These are phyloP conservation scores for Coriolopsis trogii DNA, from an alignment of 1,284 basidiomycete genomes.

Conservation along the genomic window DNA sequence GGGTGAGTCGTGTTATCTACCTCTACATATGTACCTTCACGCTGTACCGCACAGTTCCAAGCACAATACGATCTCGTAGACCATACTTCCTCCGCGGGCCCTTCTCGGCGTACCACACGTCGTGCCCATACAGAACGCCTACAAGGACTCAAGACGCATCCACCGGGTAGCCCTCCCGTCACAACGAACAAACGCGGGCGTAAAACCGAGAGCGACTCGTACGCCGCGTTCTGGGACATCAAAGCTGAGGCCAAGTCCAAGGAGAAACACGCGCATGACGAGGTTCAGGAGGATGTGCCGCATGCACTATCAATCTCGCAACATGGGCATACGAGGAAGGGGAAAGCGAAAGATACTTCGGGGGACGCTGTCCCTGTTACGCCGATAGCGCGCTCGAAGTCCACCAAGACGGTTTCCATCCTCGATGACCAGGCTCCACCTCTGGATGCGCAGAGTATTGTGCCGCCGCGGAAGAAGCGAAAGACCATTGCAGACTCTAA, in stretches of 20 bases:
- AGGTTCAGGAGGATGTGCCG: too few species aligned
- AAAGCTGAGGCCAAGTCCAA: slow-evolving; percentile 30
- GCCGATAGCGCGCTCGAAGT: slow-evolving; percentile 1
- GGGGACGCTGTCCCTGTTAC: slow-evolving; percentile 1
- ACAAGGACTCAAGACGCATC: slow-evolving; percentile 24
- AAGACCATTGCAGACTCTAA: too few species aligned
- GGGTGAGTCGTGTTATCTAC: slow-evolving; percentile 48
- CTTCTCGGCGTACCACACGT: slow-evolving; percentile 62
- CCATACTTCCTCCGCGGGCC: slow-evolving; percentile 46
- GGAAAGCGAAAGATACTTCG: slow-evolving; percentile 5
- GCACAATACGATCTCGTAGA: slow-evolving; percentile 62
- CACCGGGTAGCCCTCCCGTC: slow-evolving; percentile 10
- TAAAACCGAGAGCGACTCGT: slow-evolving; percentile 11
- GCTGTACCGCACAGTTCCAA: slow-evolving; percentile 55
- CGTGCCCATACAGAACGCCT: slow-evolving; percentile 55
- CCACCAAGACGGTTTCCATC: neutral
- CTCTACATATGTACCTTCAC: slow-evolving; percentile 14
- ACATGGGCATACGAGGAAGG: slow-evolving; percentile 1
- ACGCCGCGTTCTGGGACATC: slow-evolving; percentile 31
- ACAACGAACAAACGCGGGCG: slow-evolving; percentile 10
- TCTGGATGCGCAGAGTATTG: neutral
- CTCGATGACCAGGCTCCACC: neutral
- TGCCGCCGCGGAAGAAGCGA: slow-evolving; percentile 29
- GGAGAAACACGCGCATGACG: too few species aligned
- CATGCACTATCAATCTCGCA: too few species aligned